Evolutionary conservation across 345 rosid genomes (phyloP), one percentile per base, ranked within the genome.

Genomic region (Populus ilicifolia): DNA sequence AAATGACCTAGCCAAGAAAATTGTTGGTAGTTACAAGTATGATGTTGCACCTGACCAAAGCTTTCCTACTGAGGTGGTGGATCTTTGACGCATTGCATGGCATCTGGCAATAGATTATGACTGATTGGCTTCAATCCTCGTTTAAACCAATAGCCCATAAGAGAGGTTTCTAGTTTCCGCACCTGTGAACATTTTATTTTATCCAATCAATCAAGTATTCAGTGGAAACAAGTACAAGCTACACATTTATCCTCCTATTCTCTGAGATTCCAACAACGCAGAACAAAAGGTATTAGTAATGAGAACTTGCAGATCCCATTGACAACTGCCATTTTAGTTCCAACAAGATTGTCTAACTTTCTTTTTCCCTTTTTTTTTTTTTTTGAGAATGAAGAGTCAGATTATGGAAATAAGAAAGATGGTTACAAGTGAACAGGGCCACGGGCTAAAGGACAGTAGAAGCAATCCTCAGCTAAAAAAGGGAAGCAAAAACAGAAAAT

Each of bases 121-220:
- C 82, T 80, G 73, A 79, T 77, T 35, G 98, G 97, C 85, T 85
- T 88, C 85, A 89, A 65, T 62, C 97, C 97, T 85, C 82, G 88
- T 70, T 88, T 84, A 79, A 83, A 73, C 97, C 97, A 94, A 79
- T 61, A 73, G 48, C 87, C 87, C 75, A 90, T 71, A 67, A 94
- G 85, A 35, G 75, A 73, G 70, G 84, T 63, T 85, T 94, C 99
- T 76, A 96, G 85, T 80, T 89, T 96, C 82, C 99, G 90, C 68
- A 92, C 98, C 99, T 93, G 95, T 77, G 73, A 80, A 72, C 6
- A 78, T 14, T 36, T 10, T 5, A 69, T 71, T 62, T 16, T 44
- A 50, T 73, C 27, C 11, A 46, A 74, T 75, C 70, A 78, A 73
- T 27, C 48, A 71, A 25, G 62, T 17, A 50, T 44, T 71, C 21